Percentiles rank a stretch among this genome's conserved stretches.
Conservation (phyloP, 805 yeast species). For the Blastobotrys parvus region DNA sequence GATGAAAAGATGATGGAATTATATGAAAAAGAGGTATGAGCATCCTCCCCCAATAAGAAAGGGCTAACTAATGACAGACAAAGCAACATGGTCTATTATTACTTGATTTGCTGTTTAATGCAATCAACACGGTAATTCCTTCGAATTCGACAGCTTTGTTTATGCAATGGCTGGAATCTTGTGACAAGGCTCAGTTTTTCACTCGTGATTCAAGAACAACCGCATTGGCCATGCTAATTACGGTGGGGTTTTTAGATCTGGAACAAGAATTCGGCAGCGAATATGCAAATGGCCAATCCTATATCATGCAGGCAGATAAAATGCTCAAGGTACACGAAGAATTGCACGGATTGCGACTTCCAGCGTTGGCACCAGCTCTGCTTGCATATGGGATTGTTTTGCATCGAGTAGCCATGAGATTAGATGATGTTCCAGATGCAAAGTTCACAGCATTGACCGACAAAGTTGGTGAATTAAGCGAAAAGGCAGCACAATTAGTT, state of each 20-base stretch:
- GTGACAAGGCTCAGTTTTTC: conserved; percentile 8
- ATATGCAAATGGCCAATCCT: conserved; percentile 7
- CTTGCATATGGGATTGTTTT: conserved; percentile 26
- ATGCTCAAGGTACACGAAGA: conserved; percentile 15
- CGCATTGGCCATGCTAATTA: conserved; percentile 10
- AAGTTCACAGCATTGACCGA: background rate
- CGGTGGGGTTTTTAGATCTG: conserved; percentile 22
- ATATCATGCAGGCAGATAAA: conserved; percentile 14
- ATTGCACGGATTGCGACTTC: conserved; percentile 7
- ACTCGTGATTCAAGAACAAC: background rate
- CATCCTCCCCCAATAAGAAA: background rate
- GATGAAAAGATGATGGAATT: background rate
- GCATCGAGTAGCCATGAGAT: conserved; percentile 19
- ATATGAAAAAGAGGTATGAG: conserved; percentile 1
- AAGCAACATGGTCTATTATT: conserved; percentile 4
- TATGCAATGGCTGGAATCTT: conserved; percentile 7
- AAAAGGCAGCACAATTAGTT: conserved; percentile 1
- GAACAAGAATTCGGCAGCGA: conserved; percentile 19
- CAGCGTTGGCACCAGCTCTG: conserved; percentile 10
- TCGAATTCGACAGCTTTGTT: background rate
- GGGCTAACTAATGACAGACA: background rate
- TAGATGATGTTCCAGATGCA: conserved; percentile 7
- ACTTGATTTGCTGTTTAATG: conserved; percentile 8
- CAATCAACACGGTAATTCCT: conserved; percentile 8
- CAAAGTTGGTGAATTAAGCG: conserved; percentile 1